Percentiles rank a stretch among this genome's conserved stretches.
phyloP scores from a whole-genome alignment of 1,284 basidiomycete species.

The Cutaneotrichosporon curvatum region DNA sequence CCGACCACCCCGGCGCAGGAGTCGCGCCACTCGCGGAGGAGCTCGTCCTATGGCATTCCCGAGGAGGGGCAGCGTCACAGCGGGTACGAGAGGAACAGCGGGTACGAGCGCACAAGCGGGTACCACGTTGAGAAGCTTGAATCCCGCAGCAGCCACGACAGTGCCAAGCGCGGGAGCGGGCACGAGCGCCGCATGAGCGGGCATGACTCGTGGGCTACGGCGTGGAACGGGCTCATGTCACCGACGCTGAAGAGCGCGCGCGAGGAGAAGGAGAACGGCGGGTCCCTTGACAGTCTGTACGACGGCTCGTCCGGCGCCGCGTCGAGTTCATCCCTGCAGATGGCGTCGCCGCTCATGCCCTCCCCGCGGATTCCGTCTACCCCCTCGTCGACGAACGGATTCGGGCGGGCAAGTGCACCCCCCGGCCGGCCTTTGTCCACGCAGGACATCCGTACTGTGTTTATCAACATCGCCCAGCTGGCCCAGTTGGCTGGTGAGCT shows the following conservation, averaged over 20 bases:
- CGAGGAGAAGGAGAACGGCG: constrained; percentile 4
- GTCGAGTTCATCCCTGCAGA: constrained; percentile 1
- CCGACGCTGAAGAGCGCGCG: constrained; percentile 9
- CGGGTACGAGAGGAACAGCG: not conserved
- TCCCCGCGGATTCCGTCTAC: constrained; percentile 4
- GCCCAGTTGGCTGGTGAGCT: constrained; percentile 65
- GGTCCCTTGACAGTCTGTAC: constrained; percentile 4
- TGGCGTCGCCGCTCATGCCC: constrained; percentile 11
- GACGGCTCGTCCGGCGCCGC: constrained; percentile 1
- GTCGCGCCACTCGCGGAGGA: constrained; percentile 9
- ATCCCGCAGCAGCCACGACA: not conserved
- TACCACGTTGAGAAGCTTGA: not conserved
- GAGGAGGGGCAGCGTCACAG: constrained; percentile 1
- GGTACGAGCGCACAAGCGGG: not conserved
- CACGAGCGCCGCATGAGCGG: constrained; percentile 14
- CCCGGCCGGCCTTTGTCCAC: constrained; percentile 55
- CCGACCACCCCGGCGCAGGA: constrained; percentile 2
- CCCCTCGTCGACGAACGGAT: constrained; percentile 1
- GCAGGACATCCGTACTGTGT: constrained; percentile 66
- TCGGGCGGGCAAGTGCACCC: constrained; percentile 10
- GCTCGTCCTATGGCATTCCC: constrained; percentile 11
- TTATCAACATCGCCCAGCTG: constrained; percentile 69
- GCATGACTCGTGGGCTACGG: constrained; percentile 7
- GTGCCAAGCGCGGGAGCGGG: constrained; percentile 1
- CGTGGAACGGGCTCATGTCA: constrained; percentile 13